Evolutionary conservation across 2,329 filamentous ascomycete species (phyloP).

Genomic region (Xylariaceae sp.): DNA sequence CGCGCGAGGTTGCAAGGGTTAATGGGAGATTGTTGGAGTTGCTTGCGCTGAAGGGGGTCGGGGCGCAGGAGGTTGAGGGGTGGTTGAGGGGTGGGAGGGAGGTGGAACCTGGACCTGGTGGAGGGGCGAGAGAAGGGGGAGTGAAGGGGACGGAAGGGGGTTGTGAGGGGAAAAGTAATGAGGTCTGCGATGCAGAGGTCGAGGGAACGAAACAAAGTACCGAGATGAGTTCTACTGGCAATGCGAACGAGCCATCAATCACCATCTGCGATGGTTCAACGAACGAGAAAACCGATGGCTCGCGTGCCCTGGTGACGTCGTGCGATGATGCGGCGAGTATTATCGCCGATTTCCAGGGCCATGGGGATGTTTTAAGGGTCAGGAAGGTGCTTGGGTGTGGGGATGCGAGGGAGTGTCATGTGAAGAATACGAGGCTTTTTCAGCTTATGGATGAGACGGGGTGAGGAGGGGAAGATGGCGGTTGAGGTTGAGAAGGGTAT

Average conservation of each 20-base stretch:
- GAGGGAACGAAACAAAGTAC: too few relatives aligned
- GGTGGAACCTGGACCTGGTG: background rate
- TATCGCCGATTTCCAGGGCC: slow-evolving; percentile 26
- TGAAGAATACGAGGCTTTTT: slow-evolving; percentile 31
- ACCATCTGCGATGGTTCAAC: background rate
- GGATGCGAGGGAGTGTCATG: slow-evolving; percentile 23
- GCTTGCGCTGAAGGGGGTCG: slow-evolving; percentile 38
- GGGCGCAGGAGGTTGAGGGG: slow-evolving; percentile 35
- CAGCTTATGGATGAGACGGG: slow-evolving; percentile 29
- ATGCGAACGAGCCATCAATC: background rate
- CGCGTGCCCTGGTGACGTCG: slow-evolving; percentile 21
- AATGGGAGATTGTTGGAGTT: slow-evolving; percentile 43
- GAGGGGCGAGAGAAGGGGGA: too few relatives aligned
- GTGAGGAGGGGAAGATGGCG: too few relatives aligned
- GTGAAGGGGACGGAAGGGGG: too few relatives aligned
- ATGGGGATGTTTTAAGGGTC: slow-evolving; percentile 20
- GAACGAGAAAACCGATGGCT: background rate
- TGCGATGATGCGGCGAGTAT: slow-evolving; percentile 30
- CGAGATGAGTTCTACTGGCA: too few relatives aligned
- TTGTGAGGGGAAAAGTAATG: too few relatives aligned
- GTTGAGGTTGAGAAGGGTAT: too few relatives aligned
- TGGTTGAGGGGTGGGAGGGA: slow-evolving; percentile 24
- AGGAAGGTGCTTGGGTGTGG: slow-evolving; percentile 24
- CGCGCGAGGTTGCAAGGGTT: slow-evolving; percentile 44
- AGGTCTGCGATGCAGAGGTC: too few relatives aligned